Base-by-base conservation (phyloP, 2,329 filamentous ascomycete species). In the Exutisphaerella laricina region DNA sequence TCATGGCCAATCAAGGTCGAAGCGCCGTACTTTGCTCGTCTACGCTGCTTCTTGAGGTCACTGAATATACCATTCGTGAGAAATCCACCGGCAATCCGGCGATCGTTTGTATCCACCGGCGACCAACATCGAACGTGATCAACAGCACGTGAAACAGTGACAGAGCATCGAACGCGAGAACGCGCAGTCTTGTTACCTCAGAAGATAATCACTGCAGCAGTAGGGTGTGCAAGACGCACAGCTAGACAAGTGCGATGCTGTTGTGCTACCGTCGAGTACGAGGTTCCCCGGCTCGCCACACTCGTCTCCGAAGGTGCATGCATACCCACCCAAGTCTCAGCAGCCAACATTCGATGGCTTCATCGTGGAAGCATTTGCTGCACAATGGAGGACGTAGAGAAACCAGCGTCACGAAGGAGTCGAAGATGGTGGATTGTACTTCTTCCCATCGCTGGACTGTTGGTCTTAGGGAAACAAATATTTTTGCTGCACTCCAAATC, bases 261-360 rank as follows among this genome's bases (percentile, higher is more conserved):
- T 29, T 43, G 43, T 42, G 38, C 33, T 23, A 43, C 40, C 28
- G n/a, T n/a, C n/a, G n/a, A n/a, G n/a, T n/a, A n/a, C n/a, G n/a
- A 40, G 20, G 17, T 21, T 20, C 8, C 16, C 23, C 40, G 40
- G 40, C 21, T 43, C 40, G 40, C 40, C 40, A 30, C 40, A 43
- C n/a, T 9, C 17, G 20, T 16, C 32, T 26, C 39, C 30, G 39
- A 35, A 20, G 16, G 18, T 9, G 14, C n/a, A 3, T 17, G 6
- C 10, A 21, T 14, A 17, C 17, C 13, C 14, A 35, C 12, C 9
- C 17, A 10, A 34, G 14, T 2, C 14, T 35, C 14, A n/a, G n/a
- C n/a, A n/a, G n/a, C n/a, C n/a, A n/a, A n/a, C n/a, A n/a, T n/a
- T n/a, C n/a, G n/a, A n/a, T n/a, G n/a, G n/a, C n/a, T n/a, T n/a